Conservation (phyloP, 371 early-diverging fungal genomes). For the Capniomyces stellatus region DNA sequence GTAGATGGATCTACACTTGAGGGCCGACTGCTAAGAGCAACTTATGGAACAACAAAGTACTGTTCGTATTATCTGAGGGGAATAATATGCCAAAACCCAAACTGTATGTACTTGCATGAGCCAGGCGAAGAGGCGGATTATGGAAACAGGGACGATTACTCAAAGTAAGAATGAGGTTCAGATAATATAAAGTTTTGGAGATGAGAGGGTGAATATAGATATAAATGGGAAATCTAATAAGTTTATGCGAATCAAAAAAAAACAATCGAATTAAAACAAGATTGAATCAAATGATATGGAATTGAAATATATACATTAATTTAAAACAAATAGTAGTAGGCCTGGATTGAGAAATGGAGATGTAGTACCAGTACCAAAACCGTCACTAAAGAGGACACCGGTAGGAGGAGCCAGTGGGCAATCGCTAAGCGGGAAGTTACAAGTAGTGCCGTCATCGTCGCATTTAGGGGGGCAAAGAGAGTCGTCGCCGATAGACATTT, state of each 20-base stretch:
- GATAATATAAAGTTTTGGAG: not conserved
- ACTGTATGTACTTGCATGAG: slow-evolving; percentile 89
- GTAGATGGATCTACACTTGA: slow-evolving; percentile 86
- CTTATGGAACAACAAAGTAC: slow-evolving; percentile 94
- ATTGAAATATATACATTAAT: slow-evolving; percentile 1
- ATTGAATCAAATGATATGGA: not conserved
- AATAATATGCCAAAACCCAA: slow-evolving; percentile 77
- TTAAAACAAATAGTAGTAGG: not conserved
- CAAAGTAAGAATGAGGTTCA: slow-evolving; percentile 20
- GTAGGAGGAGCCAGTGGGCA: too few species aligned
- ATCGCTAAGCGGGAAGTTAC: too few species aligned
- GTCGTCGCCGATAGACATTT: too few species aligned
- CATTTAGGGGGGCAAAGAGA: too few species aligned
- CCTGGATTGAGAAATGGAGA: not conserved
- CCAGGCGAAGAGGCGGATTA: slow-evolving; percentile 77
- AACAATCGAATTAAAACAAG: not conserved
- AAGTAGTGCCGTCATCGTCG: too few species aligned
- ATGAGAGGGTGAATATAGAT: not conserved
- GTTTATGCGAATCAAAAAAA: slow-evolving; percentile 3
- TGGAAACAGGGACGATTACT: slow-evolving; percentile 38
- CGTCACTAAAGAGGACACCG: too few species aligned
- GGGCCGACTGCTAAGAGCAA: slow-evolving; percentile 65
- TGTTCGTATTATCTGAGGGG: slow-evolving; percentile 85
- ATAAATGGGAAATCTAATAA: not conserved
- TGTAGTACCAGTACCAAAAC: not conserved